phyloP scores from a whole-genome alignment of 257 asterid species.

The Rehmannia glutinosa region DNA sequence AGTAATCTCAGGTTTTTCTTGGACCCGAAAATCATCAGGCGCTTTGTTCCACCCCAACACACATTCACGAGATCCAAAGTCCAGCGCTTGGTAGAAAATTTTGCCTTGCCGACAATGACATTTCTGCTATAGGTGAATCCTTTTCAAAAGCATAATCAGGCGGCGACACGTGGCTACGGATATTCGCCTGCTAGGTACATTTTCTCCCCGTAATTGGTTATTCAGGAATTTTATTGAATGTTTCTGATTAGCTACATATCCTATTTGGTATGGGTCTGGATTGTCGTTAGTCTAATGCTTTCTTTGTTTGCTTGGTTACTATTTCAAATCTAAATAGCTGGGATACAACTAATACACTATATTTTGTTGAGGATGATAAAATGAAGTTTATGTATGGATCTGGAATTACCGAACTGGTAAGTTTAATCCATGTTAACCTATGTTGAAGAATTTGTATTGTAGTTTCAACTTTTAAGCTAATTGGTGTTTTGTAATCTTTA shows the following conservation, averaged over 20 bases:
- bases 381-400: not conserved
- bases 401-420: not conserved
- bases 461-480: not conserved
- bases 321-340: too few relatives aligned
- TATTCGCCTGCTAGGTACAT: slow-evolving; percentile 15
- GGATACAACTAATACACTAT: not conserved
- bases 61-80: not conserved
- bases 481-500: not conserved
- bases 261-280: not conserved
- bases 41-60: too few relatives aligned
- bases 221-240: not conserved
- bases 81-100: not conserved
- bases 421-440: not conserved
- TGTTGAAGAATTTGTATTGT: not conserved
- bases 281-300: not conserved
- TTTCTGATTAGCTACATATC: not conserved
- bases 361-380: not conserved
- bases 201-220: not conserved
- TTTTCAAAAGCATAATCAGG: not conserved
- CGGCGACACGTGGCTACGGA: too few relatives aligned
- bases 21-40: too few relatives aligned
- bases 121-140: not conserved
- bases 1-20: not conserved
- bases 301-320: too few relatives aligned
- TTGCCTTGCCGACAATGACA: not conserved